Percentiles rank a stretch among this genome's conserved stretches.
Evolutionary conservation across 163 green algal species (phyloP).

Genomic region (Chlamydomonas reinhardtii): DNA sequence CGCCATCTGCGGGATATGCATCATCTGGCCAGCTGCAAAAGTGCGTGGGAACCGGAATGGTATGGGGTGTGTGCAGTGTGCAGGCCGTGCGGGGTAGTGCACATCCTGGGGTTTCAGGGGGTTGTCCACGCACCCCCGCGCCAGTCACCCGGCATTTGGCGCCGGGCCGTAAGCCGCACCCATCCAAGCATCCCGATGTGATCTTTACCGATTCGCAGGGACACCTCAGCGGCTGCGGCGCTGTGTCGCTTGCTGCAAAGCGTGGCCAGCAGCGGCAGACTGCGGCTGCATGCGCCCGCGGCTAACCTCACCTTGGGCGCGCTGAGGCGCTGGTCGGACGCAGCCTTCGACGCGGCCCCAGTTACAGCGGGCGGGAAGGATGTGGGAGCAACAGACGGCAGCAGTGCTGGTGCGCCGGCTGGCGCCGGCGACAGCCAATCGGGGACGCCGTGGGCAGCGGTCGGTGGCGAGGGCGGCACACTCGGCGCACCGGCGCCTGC

Average conservation of each 20-base stretch:
- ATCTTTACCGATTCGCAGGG: background rate
- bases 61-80: too few relatives aligned
- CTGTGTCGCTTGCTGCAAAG: conserved; percentile 43
- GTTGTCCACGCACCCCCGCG: too few relatives aligned
- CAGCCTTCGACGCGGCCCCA: background rate
- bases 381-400: background rate
- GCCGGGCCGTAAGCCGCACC: too few relatives aligned
- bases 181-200: too few relatives aligned
- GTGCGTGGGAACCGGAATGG: background rate
- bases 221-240: background rate
- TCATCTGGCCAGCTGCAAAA: background rate
- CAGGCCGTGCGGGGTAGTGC: too few relatives aligned
- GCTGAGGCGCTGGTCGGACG: conserved; percentile 45
- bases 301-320: conserved; percentile 42
- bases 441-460: too few relatives aligned
- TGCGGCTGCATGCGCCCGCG: conserved; percentile 19
- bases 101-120: too few relatives aligned
- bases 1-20: background rate
- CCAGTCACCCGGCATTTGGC: too few relatives aligned
- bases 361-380: background rate
- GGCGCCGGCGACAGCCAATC: background rate
- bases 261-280: background rate
- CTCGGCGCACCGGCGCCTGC: too few relatives aligned
- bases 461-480: too few relatives aligned
- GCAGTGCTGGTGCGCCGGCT: background rate